Base-by-base conservation (phyloP, 805 yeast genomes). In the Zygotorulaspora chibaensis region DNA sequence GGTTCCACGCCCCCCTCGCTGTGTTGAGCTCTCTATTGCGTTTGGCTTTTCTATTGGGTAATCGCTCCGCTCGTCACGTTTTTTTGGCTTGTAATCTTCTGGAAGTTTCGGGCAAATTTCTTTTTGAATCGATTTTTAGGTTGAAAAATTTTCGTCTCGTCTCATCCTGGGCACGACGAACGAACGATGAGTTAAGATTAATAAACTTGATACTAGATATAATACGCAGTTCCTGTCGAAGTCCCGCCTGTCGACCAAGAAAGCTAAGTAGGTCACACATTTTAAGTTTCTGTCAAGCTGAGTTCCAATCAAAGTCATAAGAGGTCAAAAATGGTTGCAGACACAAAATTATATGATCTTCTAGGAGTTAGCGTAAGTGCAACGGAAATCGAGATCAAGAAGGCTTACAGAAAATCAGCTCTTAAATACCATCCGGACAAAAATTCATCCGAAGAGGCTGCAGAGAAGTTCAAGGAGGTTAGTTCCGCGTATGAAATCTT, bases 381-480 rank as follows among this genome's bases (percentile, higher is more conserved):
- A 26, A 66, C 78, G 26, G 91, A 83, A 40, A 62, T 74, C 35
- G 88, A 84, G 68, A 79, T 85, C 65, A 85, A 84, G 67, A 85
- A 85, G 61, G 91, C 90, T 25, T 85, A 85, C 71, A 80, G 91
- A 76, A 77, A 83, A 59, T 77, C 85, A 35, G 95, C 95, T 15
- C 74, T 85, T 60, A 85, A 82, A 61, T 82, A 75, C 68, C 95
- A 85, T 66, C 95, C 95, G 54, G 95, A 85, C 70, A 85, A 85
- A 72, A 61, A 61, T 37, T 81, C 88, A 46, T 75, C 83, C 13
- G 89, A 85, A 43, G 98, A 90, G 43, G 96, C 96, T 12, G 93
- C 95, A 43, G 98, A 91, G 64, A 89, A 87, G 71, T 91, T 91
- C 70, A 91, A 91, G 69, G 96, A 88, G 65, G 77, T 88, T 60